Evolutionary conservation across 352 stramenopile genomes (phyloP), one percentile per base, ranked within the genome.

Genomic region (Phytophthora podocarpi): DNA sequence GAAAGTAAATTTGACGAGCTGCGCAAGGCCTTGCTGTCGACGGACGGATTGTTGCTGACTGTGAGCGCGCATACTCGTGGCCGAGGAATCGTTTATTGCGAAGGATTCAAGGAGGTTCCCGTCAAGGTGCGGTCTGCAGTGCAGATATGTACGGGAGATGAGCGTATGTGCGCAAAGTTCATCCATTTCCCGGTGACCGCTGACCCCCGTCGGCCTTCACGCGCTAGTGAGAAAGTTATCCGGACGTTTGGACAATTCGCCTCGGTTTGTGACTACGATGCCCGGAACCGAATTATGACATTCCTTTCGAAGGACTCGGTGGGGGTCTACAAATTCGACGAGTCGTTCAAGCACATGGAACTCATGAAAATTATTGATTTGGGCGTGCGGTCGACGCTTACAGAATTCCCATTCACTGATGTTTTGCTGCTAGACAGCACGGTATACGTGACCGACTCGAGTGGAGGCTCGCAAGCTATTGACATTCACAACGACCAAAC

Each of bases 401-500:
- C 43, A 10, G 62, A 59, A 1, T 13, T 61, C 4, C 68, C 68
- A 9, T 76, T 76, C 15, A 67, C 20, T 0, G 68, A 74, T 55
- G 31, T 71, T 12, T 16, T 73, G 9, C 42, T 73, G 31, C 23
- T 67, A 10, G 50, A 71, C 13, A 72, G 52, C 30, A 42, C 24
- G 0, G 12, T 88, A 13, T 76, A 74, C 23, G 34, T 88, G 34
- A 70, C 64, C 0, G 76, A 85, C 23, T 57, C 57, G 1, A 68
- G 40, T 8, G 66, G 63, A 20, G 18, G 36, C 0, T 59, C 64
- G 0, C 78, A 86, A 46, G 60, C 54, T 6, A 55, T 88, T n/a
- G 72, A 81, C 24, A 54, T 75, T 11, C 60, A 64, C 16, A 86
- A 67, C n/a, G 65, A 81, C 11, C 74, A 84, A 59, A 79, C 67